A percentile compares a stretch with the other conserved stretches of the same genome.
These are phyloP conservation scores for Phaeodactylum tricornutum DNA, from an alignment of 108 stramenopile species.

Conservation along the genomic window DNA sequence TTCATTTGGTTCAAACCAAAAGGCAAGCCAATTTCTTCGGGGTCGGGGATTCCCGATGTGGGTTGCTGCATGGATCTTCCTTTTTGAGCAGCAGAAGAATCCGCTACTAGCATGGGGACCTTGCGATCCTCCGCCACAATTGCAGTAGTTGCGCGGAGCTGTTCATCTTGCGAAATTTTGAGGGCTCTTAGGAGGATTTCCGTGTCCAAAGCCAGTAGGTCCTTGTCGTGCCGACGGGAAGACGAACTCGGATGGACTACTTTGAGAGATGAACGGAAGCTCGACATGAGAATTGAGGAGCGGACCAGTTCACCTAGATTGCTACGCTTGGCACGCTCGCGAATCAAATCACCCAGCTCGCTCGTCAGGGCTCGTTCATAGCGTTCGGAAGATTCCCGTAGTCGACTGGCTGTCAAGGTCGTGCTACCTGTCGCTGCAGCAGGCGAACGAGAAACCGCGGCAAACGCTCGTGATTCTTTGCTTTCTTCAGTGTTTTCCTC, in stretches of 20 bases:
- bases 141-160: slow-evolving; percentile 63
- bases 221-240: slow-evolving; percentile 69
- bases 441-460: neutral
- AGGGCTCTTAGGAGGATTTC: slow-evolving; percentile 78
- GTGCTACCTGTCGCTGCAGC: slow-evolving; percentile 11
- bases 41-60: slow-evolving; percentile 43
- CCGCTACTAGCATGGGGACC: slow-evolving; percentile 45
- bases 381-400: slow-evolving; percentile 77
- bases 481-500: slow-evolving; percentile 21
- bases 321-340: slow-evolving; percentile 48
- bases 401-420: slow-evolving; percentile 38
- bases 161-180: slow-evolving; percentile 85
- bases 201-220: slow-evolving; percentile 76
- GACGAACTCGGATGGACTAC: slow-evolving; percentile 80
- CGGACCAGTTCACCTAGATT: slow-evolving; percentile 69
- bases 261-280: slow-evolving; percentile 83
- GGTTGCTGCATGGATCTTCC: slow-evolving; percentile 7
- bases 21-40: slow-evolving; percentile 69
- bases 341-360: slow-evolving; percentile 67
- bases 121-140: slow-evolving; percentile 67
- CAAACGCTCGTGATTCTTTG: neutral
- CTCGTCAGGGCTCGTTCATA: slow-evolving; percentile 76
- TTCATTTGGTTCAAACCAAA: slow-evolving; percentile 73
- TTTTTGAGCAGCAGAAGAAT: slow-evolving; percentile 19
- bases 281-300: slow-evolving; percentile 68